Conservation (phyloP, 2,329 filamentous ascomycete species). For the Lasiodiplodia hormozganensis region DNA sequence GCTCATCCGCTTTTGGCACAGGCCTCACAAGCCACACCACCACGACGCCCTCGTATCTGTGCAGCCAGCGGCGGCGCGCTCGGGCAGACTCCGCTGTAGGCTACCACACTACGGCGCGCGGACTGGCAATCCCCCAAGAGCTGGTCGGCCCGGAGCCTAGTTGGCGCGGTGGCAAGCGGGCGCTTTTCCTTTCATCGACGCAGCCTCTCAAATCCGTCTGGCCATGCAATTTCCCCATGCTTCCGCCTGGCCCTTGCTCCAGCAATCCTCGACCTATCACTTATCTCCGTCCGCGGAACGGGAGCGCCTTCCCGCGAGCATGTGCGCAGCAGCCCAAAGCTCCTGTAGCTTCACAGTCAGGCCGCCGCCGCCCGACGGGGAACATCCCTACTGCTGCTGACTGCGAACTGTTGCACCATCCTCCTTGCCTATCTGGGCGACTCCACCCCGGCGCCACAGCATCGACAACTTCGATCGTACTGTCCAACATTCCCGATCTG, state of each 20-base stretch:
- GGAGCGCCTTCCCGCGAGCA: slow-evolving; percentile 20
- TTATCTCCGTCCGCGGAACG: slow-evolving; percentile 16
- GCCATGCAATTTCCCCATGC: slow-evolving; percentile 23
- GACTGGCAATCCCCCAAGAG: slow-evolving; percentile 26
- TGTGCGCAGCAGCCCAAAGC: slow-evolving; percentile 15
- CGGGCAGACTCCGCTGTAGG: slow-evolving; percentile 6
- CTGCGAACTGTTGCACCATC: slow-evolving; percentile 2
- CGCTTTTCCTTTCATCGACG: slow-evolving; percentile 7
- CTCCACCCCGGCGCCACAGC: slow-evolving; percentile 2
- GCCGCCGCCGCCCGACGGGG: slow-evolving; percentile 17
- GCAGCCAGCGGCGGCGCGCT: slow-evolving; percentile 7
- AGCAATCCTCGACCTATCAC: neutral
- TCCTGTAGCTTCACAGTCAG: neutral
- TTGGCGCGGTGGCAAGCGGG: slow-evolving; percentile 23
- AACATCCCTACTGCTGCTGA: slow-evolving; percentile 11
- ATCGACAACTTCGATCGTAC: slow-evolving; percentile 10
- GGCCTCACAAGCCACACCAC: slow-evolving; percentile 13
- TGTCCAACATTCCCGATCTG: slow-evolving; percentile 9
- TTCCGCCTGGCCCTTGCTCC: neutral
- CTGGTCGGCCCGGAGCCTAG: slow-evolving; percentile 19
- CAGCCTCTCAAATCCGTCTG: slow-evolving; percentile 4
- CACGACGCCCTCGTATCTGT: slow-evolving; percentile 14
- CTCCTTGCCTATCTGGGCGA: slow-evolving; percentile 5
- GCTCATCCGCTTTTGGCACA: neutral
- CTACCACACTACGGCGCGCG: slow-evolving; percentile 10